Conservation (phyloP, 192 early-diverging fungal species). For the Piromyces finnis region DNA sequence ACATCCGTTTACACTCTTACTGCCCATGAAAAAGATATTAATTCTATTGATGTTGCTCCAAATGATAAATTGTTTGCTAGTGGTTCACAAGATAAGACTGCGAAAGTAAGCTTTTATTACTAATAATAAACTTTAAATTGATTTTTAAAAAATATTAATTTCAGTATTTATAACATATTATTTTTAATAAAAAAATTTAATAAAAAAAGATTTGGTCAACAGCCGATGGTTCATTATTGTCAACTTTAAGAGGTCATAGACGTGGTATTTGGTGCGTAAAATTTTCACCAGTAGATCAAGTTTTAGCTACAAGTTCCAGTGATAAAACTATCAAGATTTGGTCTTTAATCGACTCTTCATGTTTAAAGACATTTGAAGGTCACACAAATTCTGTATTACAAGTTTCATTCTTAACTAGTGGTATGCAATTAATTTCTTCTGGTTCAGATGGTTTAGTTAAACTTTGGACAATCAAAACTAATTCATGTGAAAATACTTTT, state of each 20-base stretch:
- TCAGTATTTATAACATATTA: too few species aligned
- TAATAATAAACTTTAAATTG: too few species aligned
- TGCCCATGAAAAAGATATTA: slow-evolving; percentile 95
- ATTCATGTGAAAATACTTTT: slow-evolving; percentile 75
- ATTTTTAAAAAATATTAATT: too few species aligned
- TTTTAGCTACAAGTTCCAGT: slow-evolving; percentile 74
- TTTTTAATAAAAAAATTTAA: too few species aligned
- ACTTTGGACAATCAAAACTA: slow-evolving; percentile 83
- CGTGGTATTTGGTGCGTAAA: slow-evolving; percentile 87
- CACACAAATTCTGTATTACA: slow-evolving; percentile 92
- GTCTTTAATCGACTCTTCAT: slow-evolving; percentile 71
- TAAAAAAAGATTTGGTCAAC: slow-evolving; percentile 80
- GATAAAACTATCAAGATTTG: slow-evolving; percentile 93
- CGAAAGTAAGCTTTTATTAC: too few species aligned
- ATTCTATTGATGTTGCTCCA: slow-evolving; percentile 74
- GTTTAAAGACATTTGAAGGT: slow-evolving; percentile 90
- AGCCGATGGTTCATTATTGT: slow-evolving; percentile 58
- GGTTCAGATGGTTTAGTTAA: slow-evolving; percentile 91
- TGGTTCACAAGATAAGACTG: slow-evolving; percentile 86
- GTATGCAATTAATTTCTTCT: slow-evolving; percentile 69
- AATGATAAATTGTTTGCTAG: slow-evolving; percentile 86
- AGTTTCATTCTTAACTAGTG: slow-evolving; percentile 64
- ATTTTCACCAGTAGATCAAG: slow-evolving; percentile 93
- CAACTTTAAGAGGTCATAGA: slow-evolving; percentile 73
- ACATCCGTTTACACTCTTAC: slow-evolving; percentile 70